phyloP scores from a whole-genome alignment of 2,329 filamentous ascomycete genomes.

The Trichoderma lentiforme region DNA sequence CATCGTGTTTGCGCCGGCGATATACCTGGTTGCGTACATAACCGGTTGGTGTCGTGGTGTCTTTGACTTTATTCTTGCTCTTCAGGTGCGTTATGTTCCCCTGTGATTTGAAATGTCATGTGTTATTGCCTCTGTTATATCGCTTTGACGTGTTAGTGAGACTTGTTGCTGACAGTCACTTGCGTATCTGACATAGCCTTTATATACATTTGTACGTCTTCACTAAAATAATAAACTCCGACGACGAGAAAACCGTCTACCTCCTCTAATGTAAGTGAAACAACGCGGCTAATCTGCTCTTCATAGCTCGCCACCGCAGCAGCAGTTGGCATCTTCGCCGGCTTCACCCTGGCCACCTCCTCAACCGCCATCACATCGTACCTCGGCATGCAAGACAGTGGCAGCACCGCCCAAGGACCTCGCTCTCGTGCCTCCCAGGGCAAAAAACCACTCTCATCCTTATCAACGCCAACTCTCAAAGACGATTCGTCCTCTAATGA shows the following conservation, averaged over 20 bases:
- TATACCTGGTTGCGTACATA: slow-evolving; percentile 33
- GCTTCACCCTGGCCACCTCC: slow-evolving; percentile 55
- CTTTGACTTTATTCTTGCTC: slow-evolving; percentile 29
- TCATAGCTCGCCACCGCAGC: slow-evolving; percentile 60
- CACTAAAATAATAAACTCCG: neutral
- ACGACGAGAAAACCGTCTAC: neutral
- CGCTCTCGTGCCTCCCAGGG: slow-evolving; percentile 16
- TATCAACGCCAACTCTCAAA: slow-evolving; percentile 21
- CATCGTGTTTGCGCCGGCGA: slow-evolving; percentile 36
- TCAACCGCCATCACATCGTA: slow-evolving; percentile 53
- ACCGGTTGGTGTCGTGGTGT: slow-evolving; percentile 25
- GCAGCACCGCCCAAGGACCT: slow-evolving; percentile 1
- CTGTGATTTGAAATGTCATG: neutral
- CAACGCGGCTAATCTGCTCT: neutral
- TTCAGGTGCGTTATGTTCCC: slow-evolving; percentile 34
- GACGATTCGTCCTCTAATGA: slow-evolving; percentile 32
- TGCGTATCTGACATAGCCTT: slow-evolving; percentile 29
- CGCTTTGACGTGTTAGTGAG: neutral
- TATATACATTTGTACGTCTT: slow-evolving; percentile 41
- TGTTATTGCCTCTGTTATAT: neutral
- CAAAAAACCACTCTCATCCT: slow-evolving; percentile 19
- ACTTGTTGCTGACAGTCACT: neutral
- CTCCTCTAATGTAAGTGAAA: slow-evolving; percentile 15
- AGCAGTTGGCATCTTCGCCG: slow-evolving; percentile 62
- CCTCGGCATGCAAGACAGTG: slow-evolving; percentile 40